phyloP scores from a whole-genome alignment of 2,329 filamentous ascomycete species.

The Fonsecaea erecta region DNA sequence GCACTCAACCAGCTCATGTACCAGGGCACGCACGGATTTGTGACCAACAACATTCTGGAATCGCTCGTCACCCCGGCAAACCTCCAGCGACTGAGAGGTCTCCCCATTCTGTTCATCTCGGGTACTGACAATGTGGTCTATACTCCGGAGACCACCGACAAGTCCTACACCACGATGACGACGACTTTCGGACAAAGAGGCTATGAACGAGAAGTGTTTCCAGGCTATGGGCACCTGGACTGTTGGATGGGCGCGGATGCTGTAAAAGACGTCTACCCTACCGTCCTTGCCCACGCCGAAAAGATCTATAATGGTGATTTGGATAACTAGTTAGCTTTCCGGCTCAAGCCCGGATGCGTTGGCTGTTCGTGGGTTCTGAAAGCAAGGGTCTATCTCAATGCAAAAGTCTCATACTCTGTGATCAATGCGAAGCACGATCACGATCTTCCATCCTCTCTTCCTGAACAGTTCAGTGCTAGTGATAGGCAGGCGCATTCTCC shows the following conservation, averaged over 20 bases:
- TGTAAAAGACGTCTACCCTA: slow-evolving; percentile 20
- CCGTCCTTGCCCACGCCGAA: slow-evolving; percentile 16
- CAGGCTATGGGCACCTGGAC: slow-evolving; percentile 41
- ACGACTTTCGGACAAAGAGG: slow-evolving; percentile 32
- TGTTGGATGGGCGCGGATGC: slow-evolving; percentile 38
- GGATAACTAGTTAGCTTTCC: neutral
- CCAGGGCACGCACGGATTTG: slow-evolving; percentile 34
- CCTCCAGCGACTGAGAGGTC: slow-evolving; percentile 29
- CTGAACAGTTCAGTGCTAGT: neutral
- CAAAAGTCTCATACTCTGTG: neutral
- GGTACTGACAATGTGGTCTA: slow-evolving; percentile 40
- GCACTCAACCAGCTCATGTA: slow-evolving; percentile 41
- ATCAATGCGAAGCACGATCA: neutral
- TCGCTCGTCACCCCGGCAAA: slow-evolving; percentile 27
- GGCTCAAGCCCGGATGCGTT: neutral
- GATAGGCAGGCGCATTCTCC: neutral
- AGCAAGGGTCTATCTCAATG: neutral
- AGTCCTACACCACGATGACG: slow-evolving; percentile 37
- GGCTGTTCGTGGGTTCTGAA: neutral
- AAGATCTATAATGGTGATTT: neutral
- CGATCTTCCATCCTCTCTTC: neutral
- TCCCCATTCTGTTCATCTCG: slow-evolving; percentile 40
- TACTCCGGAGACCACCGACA: slow-evolving; percentile 36
- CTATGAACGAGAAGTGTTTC: slow-evolving; percentile 35
- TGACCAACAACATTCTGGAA: slow-evolving; percentile 20